phyloP scores from a whole-genome alignment of 257 asterid genomes.

The Striga asiatica region DNA sequence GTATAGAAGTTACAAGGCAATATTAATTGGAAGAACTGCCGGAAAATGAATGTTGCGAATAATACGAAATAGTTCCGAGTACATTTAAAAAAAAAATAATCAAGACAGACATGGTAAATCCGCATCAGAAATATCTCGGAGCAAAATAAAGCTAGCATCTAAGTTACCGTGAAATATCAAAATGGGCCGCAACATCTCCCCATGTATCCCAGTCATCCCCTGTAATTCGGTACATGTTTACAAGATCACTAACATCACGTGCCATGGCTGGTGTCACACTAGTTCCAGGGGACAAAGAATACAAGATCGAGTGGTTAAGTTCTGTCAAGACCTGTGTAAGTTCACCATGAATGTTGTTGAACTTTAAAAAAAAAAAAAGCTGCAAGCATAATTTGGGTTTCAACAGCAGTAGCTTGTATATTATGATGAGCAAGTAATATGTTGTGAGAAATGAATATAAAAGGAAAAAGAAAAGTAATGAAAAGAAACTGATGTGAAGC shows the following conservation, averaged over 20 bases:
- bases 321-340: slow-evolving; percentile 53
- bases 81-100: slow-evolving; percentile 3
- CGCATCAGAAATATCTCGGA: too few relatives aligned
- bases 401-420: neutral
- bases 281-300: slow-evolving; percentile 88
- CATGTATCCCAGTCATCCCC: slow-evolving; percentile 99
- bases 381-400: neutral
- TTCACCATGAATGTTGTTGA: neutral
- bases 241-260: slow-evolving; percentile 45
- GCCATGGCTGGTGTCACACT: slow-evolving; percentile 75
- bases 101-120: neutral
- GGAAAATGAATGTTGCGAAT: neutral
- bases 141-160: neutral
- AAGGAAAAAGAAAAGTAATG: neutral
- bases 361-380: too few relatives aligned
- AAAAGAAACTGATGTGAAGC: neutral
- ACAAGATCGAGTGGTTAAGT: slow-evolving; percentile 44
- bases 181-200: slow-evolving; percentile 70
- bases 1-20: neutral
- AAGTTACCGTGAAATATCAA: slow-evolving; percentile 60
- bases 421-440: neutral
- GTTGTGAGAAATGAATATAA: neutral
- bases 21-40: neutral
- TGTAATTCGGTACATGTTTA: slow-evolving; percentile 85
- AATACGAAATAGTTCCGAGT: neutral